Percentiles rank a stretch among this genome's conserved stretches.
Evolutionary conservation across 2,329 filamentous ascomycete genomes (phyloP).

Genomic region (Atkinsonella hypoxylon): DNA sequence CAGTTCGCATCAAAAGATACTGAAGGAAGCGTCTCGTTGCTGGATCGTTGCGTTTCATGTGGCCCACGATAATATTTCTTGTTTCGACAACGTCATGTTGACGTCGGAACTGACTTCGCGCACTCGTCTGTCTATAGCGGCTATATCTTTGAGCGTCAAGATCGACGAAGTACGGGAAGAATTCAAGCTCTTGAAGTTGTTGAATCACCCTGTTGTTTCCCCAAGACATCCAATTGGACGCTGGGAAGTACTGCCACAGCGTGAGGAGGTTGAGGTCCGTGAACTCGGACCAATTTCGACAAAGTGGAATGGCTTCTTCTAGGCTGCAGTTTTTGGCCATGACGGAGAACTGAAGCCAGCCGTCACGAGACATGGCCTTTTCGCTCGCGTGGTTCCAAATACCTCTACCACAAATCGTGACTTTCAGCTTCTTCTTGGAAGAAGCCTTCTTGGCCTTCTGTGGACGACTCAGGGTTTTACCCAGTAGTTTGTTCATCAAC

Average conservation of each 20-base stretch:
- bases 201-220: constrained; percentile 11
- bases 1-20: constrained; percentile 15
- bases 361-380: constrained; percentile 18
- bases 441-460: not conserved
- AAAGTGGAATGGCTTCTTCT: constrained; percentile 16
- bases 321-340: constrained; percentile 18
- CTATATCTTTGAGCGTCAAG: constrained; percentile 11
- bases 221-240: constrained; percentile 17
- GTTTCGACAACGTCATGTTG: constrained; percentile 15
- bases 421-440: constrained; percentile 9
- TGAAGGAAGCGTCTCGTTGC: constrained; percentile 17
- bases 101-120: constrained; percentile 11
- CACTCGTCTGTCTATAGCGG: constrained; percentile 11
- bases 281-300: constrained; percentile 20
- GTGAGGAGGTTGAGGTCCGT: constrained; percentile 15
- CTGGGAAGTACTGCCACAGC: constrained; percentile 17
- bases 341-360: constrained; percentile 19
- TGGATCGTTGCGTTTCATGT: constrained; percentile 18
- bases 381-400: constrained; percentile 20
- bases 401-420: constrained; percentile 15
- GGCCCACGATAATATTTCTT: constrained; percentile 16
- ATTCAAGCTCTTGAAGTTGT: constrained; percentile 15
- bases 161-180: constrained; percentile 18
- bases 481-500: constrained; percentile 9
- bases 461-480: not conserved